Conservation (phyloP, 2,329 filamentous ascomycete genomes). For the Fusarium caatingaense region DNA sequence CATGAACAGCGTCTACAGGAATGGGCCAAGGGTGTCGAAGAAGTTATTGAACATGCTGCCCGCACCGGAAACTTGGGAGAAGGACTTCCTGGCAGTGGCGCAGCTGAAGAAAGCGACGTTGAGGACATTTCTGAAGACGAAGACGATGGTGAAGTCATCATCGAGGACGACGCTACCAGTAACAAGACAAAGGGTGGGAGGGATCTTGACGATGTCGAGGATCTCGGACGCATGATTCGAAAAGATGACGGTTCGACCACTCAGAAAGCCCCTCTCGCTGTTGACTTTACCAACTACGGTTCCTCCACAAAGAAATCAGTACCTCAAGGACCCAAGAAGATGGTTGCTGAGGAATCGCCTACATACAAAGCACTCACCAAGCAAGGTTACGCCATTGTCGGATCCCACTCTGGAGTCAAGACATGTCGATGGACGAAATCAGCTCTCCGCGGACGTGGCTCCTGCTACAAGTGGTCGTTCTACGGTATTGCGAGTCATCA, state of each 20-base stretch:
- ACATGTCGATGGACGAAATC: constrained; percentile 99
- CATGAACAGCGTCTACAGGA: constrained; percentile 74
- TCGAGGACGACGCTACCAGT: constrained; percentile 57
- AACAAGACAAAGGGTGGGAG: constrained; percentile 51
- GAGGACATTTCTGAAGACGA: constrained; percentile 72
- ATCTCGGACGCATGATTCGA: constrained; percentile 76
- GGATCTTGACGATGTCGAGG: constrained; percentile 82
- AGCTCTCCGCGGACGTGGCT: constrained; percentile 89
- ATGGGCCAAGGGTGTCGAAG: constrained; percentile 80
- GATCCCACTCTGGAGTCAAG: constrained; percentile 95
- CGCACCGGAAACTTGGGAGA: constrained; percentile 69
- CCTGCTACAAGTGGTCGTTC: constrained; percentile 97
- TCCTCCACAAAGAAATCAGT: constrained; percentile 60
- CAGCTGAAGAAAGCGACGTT: constrained; percentile 85
- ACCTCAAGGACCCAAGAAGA: constrained; percentile 75
- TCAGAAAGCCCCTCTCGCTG: constrained; percentile 68
- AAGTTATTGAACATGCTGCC: constrained; percentile 74
- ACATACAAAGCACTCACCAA: constrained; percentile 92
- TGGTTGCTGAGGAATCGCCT: constrained; percentile 92
- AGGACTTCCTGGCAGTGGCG: constrained; percentile 81
- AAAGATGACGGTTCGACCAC: constrained; percentile 51
- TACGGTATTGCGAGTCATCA: constrained; percentile 97
- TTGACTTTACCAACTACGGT: constrained; percentile 86
- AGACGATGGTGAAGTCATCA: constrained; percentile 63
- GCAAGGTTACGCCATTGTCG: constrained; percentile 95